phyloP scores from a whole-genome alignment of 352 stramenopile genomes.

The Phytophthora vignae region DNA sequence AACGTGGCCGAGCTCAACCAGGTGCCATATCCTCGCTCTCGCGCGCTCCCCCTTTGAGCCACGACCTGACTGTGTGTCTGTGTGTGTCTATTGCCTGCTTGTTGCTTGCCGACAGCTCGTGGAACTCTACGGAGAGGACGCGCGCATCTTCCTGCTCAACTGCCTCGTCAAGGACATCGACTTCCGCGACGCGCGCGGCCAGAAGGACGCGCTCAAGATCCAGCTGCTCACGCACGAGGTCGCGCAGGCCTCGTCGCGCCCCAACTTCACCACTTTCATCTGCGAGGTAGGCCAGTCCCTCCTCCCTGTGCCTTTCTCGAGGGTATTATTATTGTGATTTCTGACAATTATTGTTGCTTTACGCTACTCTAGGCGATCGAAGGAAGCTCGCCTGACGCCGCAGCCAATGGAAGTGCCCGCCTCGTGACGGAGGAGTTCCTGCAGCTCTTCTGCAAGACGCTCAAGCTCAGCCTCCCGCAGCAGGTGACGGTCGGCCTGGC shows the following conservation, averaged over 20 bases:
- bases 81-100: neutral
- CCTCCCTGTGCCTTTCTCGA: neutral
- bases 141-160: conserved; percentile 91
- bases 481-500: conserved; percentile 86
- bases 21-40: conserved; percentile 51
- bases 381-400: conserved; percentile 55
- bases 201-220: conserved; percentile 92
- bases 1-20: conserved; percentile 94
- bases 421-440: conserved; percentile 86
- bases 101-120: conserved; percentile 67
- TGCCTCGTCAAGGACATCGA: conserved; percentile 92
- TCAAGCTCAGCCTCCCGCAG: conserved; percentile 89
- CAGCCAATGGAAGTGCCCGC: conserved; percentile 27
- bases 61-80: conserved; percentile 3
- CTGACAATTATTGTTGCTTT: conserved; percentile 3
- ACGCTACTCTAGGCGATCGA: conserved; percentile 61
- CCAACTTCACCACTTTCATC: conserved; percentile 93
- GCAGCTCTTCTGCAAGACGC: conserved; percentile 74
- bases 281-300: conserved; percentile 55
- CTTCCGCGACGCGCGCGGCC: conserved; percentile 85
- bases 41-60: neutral
- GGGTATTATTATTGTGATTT: neutral
- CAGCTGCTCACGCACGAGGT: conserved; percentile 92
- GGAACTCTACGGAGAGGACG: conserved; percentile 92
- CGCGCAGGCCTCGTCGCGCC: conserved; percentile 85